Evolutionary conservation across 768 basidiomycete genomes (phyloP).

Genomic region (Peribolospora kevripleyi): DNA sequence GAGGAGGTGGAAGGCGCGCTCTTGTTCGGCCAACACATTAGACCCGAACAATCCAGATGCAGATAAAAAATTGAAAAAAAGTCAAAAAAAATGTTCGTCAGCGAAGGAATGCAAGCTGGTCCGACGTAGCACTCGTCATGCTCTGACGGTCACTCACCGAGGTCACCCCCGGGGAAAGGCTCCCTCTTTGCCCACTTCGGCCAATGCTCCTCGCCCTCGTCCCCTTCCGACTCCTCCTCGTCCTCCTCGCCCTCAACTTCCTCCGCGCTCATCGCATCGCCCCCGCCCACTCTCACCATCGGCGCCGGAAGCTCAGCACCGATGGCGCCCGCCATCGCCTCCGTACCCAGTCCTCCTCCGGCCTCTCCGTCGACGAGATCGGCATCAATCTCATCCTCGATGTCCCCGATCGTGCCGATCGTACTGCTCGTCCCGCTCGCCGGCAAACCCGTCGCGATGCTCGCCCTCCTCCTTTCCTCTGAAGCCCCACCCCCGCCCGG

Average conservation of each 20-base stretch:
- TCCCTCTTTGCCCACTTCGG: conserved; percentile 51
- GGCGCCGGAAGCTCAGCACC: no score
- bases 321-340: no score
- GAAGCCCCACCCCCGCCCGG: no score
- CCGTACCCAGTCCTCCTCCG: no score
- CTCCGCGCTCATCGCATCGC: conserved; percentile 15
- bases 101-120: not conserved
- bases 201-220: conserved; percentile 15
- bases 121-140: no score
- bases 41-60: not conserved
- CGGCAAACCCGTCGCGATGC: no score
- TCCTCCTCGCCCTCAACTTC: conserved; percentile 28
- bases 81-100: not conserved
- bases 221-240: conserved; percentile 29
- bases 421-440: no score
- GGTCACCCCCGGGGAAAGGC: conserved; percentile 30
- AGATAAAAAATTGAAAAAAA: not conserved
- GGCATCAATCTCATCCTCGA: no score
- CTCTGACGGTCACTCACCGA: conserved; percentile 26
- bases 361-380: no score
- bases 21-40: conserved; percentile 28
- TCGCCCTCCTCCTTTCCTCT: no score
- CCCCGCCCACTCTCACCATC: no score
- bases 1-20: conserved; percentile 31
- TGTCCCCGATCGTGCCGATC: no score